Evolutionary conservation across 768 basidiomycete species (phyloP).

Genomic region (Amanita pallidorosea): DNA sequence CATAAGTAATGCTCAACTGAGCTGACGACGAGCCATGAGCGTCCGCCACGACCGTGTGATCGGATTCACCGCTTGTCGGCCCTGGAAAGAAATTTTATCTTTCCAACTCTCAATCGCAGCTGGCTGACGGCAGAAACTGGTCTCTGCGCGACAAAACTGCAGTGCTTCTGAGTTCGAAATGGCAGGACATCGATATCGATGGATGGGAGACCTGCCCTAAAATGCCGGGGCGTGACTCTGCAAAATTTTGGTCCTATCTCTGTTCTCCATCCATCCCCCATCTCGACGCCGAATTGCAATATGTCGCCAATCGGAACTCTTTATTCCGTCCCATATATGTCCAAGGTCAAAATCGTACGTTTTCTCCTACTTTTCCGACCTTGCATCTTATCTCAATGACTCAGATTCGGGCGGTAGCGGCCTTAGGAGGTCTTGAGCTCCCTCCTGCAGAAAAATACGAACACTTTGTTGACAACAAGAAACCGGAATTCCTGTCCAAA

Average conservation of each 20-base stretch:
- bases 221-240: background rate
- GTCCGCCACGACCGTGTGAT: background rate
- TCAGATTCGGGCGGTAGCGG: constrained; percentile 47
- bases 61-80: background rate
- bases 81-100: background rate
- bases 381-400: constrained; percentile 1
- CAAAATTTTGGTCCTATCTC: background rate
- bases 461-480: constrained; percentile 58
- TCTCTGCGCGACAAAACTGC: no score
- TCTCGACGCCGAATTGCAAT: constrained; percentile 14
- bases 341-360: constrained; percentile 40
- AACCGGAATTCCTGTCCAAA: constrained; percentile 58
- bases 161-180: background rate
- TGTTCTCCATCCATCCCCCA: constrained; percentile 8
- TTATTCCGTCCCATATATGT: constrained; percentile 35
- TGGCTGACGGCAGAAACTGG: no score
- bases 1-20: no score
- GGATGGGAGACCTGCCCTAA: constrained; percentile 1
- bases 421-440: constrained; percentile 46
- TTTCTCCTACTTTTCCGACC: background rate
- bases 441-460: constrained; percentile 42
- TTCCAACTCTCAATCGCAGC: background rate
- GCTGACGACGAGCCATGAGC: no score
- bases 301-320: constrained; percentile 58
- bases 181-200: constrained; percentile 4